Evolutionary conservation across 164 flowering plant genomes (phyloP), one percentile per base, ranked within the genome.

Genomic region (Cinnamomum chago): DNA sequence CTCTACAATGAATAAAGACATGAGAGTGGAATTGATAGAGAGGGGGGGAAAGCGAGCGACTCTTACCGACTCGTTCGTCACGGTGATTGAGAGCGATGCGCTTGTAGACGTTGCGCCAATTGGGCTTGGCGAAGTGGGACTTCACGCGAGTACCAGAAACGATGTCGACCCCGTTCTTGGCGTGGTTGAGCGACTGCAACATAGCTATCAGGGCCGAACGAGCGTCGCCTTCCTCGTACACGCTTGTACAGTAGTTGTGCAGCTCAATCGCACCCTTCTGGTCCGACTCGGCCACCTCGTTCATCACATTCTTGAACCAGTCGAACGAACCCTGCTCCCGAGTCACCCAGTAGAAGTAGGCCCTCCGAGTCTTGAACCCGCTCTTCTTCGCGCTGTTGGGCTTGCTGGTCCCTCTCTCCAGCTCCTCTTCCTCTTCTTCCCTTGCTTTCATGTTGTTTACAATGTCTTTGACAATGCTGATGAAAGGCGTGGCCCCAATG

Each of bases 401-500:
- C n/a, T 18, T 3, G 12, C 35, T 66, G 30, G 47, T 73, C 20
- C 51, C 70, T 35, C 77, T 68, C 20, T 76, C 85, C 24, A 72
- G 40, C 5, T 66, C 71, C 1, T 71, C 73, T 3, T 79, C 88
- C 58, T 84, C 85, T 3, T 79, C 84, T n/a, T 87, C 87, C n/a
- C 18, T 55, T n/a, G 76, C 79, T 69, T 84, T 82, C 78, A 89
- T 84, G 88, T 93, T 93, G 83, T 88, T 86, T 25, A 90, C 87
- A 14, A 94, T 90, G 88, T 94, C 98, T 77, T 92, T 94, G 0
- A 94, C 85, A 2, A 94, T 90, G 82, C 98, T 94, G 67, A 94
- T 86, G 94, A 92, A 89, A 0, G 98, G 98, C 0, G 98, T 94
- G 2, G 97, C 98, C 0, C 98, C 98, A 1, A 92, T 92, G 3